A percentile compares a stretch with the other conserved stretches of the same genome.
Evolutionary conservation across 345 rosid species (phyloP).

Genomic region (Salix koriyanagi): DNA sequence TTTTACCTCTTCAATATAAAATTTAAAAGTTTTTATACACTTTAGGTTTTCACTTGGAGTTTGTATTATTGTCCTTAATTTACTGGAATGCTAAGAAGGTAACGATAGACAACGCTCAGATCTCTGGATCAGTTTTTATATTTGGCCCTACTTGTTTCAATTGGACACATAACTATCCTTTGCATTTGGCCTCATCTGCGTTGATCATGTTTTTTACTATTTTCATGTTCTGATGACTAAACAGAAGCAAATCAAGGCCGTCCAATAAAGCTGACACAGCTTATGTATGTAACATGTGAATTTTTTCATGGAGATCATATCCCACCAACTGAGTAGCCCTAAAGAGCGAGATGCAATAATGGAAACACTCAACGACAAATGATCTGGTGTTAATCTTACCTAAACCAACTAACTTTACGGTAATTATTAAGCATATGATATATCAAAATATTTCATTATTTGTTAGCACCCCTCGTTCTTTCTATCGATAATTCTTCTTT

Average conservation of each 20-base stretch:
- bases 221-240: background rate
- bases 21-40: no score
- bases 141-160: background rate
- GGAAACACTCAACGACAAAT: slow-evolving; percentile 21
- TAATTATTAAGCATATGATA: background rate
- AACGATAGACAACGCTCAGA: background rate
- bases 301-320: background rate
- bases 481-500: slow-evolving; percentile 10
- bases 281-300: background rate
- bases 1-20: no score
- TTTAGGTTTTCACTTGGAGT: no score
- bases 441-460: slow-evolving; percentile 9
- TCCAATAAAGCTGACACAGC: background rate
- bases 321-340: slow-evolving; percentile 4
- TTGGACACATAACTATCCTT: no score
- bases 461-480: slow-evolving; percentile 7
- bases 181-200: slow-evolving; percentile 10
- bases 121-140: slow-evolving; percentile 2
- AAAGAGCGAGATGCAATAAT: background rate
- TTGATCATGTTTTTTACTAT: background rate
- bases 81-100: background rate
- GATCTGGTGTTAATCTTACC: slow-evolving; percentile 36
- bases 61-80: background rate
- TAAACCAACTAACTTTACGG: slow-evolving; percentile 38
- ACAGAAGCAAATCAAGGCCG: background rate